Evolutionary conservation across 2,329 filamentous ascomycete genomes (phyloP).

Genomic region (Emydomyces testavorans): DNA sequence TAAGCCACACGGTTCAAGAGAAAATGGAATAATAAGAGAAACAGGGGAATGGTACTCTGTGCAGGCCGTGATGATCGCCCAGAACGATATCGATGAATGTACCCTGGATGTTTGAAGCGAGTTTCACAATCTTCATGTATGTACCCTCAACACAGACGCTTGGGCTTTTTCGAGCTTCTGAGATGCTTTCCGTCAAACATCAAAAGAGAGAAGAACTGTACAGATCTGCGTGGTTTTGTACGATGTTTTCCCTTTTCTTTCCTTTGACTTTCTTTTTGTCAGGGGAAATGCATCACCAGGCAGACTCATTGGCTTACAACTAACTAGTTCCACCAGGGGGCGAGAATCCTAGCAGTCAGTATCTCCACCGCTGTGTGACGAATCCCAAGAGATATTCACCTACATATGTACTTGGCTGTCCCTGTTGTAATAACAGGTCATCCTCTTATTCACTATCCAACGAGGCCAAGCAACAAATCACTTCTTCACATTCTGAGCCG

Average conservation of each 20-base stretch:
- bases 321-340: background rate
- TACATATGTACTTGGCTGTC: no score
- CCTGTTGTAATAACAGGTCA: no score
- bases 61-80: background rate
- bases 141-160: background rate
- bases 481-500: background rate
- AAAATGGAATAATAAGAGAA: background rate
- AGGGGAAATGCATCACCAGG: background rate
- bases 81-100: background rate
- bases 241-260: background rate
- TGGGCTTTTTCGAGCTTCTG: background rate
- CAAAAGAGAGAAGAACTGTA: background rate
- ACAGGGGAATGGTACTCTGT: background rate
- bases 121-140: slow-evolving; percentile 2
- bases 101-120: slow-evolving; percentile 5
- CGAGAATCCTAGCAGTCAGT: background rate
- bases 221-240: no score
- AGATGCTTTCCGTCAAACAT: background rate
- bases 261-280: background rate
- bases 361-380: slow-evolving; percentile 2
- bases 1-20: background rate
- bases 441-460: no score
- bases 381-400: no score
- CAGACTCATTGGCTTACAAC: background rate
- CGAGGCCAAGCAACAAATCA: background rate